Evolutionary conservation across 768 basidiomycete genomes (phyloP).

Genomic region (Piloderma croceum): DNA sequence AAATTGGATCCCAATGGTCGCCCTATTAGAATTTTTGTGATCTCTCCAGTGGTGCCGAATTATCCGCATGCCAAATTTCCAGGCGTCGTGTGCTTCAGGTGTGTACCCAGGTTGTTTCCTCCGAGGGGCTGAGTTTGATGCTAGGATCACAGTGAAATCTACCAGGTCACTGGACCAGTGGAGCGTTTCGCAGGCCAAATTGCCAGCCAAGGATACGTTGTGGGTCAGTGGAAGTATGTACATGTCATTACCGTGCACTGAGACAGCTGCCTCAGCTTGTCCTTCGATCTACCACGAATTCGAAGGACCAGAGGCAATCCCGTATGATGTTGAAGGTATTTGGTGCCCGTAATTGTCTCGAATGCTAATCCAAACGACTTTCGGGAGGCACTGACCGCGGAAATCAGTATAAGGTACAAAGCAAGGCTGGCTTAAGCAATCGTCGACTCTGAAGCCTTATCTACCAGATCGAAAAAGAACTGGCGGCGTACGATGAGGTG

Average conservation of each 20-base stretch:
- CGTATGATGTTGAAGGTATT: constrained; percentile 81
- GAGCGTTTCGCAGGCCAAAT: constrained; percentile 87
- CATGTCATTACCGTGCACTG: neutral
- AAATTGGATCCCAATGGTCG: constrained; percentile 53
- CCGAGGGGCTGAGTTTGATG: neutral
- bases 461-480: constrained; percentile 77
- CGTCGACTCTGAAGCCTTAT: constrained; percentile 5
- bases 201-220: constrained; percentile 80
- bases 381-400: constrained; percentile 74
- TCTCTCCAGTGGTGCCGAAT: constrained; percentile 70
- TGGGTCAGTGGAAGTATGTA: constrained; percentile 44
- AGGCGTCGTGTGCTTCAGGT: constrained; percentile 83
- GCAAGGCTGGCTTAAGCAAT: neutral
- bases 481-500: constrained; percentile 87
- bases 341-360: constrained; percentile 3
- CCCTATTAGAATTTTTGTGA: constrained; percentile 77
- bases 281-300: constrained; percentile 92
- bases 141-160: constrained; percentile 67
- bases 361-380: constrained; percentile 1
- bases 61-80: constrained; percentile 92
- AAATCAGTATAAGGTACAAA: constrained; percentile 79
- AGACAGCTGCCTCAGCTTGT: constrained; percentile 45
- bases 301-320: constrained; percentile 78
- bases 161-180: constrained; percentile 96
- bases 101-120: constrained; percentile 6